Base-by-base conservation (phyloP, 805 yeast genomes). In the Wickerhamomyces tratensis region DNA sequence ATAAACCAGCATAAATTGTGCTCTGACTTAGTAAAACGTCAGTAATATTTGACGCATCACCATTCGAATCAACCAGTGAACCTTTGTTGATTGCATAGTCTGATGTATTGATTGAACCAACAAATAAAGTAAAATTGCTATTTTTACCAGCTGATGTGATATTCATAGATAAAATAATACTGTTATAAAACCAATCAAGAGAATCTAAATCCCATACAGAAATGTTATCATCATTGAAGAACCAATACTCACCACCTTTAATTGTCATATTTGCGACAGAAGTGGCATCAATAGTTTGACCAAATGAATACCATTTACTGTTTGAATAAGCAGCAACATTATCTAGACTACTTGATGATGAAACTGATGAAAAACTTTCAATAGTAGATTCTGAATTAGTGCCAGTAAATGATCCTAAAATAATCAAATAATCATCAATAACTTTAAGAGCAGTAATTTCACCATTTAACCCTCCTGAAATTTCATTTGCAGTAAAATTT, bases 331-430 rank as follows among this genome's bases (percentile, higher is more conserved):
- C 36, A 1, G 56, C 60, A 13, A 68, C 44, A 11, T 44, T 74
- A 31, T 65, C 57, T 33, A 73, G 62, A 2, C 51, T 46, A 10
- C 66, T 44, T 1, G 65, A 47, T 37, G 62, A 63, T n/a, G 52
- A 57, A n/a, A 56, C 44, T 12, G 48, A 42, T 35, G 54, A 62
- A 6, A 64, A 45, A 5, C 61, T 57, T 29, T 56, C 50, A 27
- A 64, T 47, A 39, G 53, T 37, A 1, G 68, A 49, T 20, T 54
- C 54, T 26, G 64, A 57, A 6, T 55, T 54, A 12, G 71, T 57
- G 1, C 65, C 61, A 35, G 56, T 51, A 46, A 79, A 72, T 6
- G 62, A 52, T 5, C 86, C 86, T 25, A 68, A 59, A 9, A 77
- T 45, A 5, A 72, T 40, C 6, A 82, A 59, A 6, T 62, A 58